Conservation (phyloP, 768 basidiomycete genomes). For the Termitomyces sp. region DNA sequence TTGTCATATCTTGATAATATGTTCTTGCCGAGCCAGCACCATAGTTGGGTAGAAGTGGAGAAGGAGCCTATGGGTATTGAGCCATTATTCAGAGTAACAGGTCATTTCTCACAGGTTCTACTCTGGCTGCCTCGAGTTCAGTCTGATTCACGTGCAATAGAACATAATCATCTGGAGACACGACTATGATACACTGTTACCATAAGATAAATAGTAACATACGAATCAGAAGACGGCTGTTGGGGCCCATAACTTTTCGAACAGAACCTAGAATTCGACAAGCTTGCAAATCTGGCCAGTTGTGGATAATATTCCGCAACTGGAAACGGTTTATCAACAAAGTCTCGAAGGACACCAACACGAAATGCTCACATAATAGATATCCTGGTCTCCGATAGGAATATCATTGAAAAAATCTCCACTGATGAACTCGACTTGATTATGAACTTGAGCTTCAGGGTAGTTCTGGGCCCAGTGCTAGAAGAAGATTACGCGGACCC, state of each 20-base stretch:
- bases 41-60: slow-evolving; percentile 41
- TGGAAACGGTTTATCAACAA: neutral
- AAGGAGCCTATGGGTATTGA: slow-evolving; percentile 25
- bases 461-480: slow-evolving; percentile 15
- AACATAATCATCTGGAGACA: slow-evolving; percentile 2
- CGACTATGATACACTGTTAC: neutral
- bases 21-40: slow-evolving; percentile 33
- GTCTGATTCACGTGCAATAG: slow-evolving; percentile 1
- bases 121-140: neutral
- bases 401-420: slow-evolving; percentile 36
- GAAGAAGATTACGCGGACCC: neutral
- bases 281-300: slow-evolving; percentile 25
- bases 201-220: neutral
- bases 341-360: neutral
- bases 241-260: slow-evolving; percentile 25
- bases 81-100: neutral
- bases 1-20: slow-evolving; percentile 40
- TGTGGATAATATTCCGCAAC: neutral
- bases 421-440: slow-evolving; percentile 28
- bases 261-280: slow-evolving; percentile 25
- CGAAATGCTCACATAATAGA: slow-evolving; percentile 36
- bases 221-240: slow-evolving; percentile 13
- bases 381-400: slow-evolving; percentile 29
- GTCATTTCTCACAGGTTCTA: neutral
- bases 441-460: slow-evolving; percentile 25